Evolutionary conservation across 768 basidiomycete species (phyloP).

Genomic region (Rhodotorula sphaerocarpa): DNA sequence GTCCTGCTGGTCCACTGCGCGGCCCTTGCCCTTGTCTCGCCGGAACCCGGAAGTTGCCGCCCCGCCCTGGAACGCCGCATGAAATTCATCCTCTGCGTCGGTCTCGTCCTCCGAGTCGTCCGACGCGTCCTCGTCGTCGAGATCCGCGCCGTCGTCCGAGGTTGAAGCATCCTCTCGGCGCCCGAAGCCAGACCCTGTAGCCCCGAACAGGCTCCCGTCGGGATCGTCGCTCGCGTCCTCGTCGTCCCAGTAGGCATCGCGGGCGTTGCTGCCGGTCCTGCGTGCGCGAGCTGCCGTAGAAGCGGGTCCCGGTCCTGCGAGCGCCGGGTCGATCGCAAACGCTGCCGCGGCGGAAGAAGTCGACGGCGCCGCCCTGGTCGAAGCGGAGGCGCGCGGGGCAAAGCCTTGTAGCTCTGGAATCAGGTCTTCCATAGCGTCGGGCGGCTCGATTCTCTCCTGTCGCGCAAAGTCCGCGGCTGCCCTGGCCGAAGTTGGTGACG

Average conservation of each 20-base stretch:
- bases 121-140: background rate
- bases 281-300: background rate
- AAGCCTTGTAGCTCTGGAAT: slow-evolving; percentile 18
- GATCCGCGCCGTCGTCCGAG: background rate
- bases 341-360: background rate
- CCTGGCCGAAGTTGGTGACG: too few relatives aligned
- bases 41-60: too few relatives aligned
- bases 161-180: too few relatives aligned
- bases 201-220: too few relatives aligned
- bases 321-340: slow-evolving; percentile 37
- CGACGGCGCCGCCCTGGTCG: too few relatives aligned
- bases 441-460: background rate
- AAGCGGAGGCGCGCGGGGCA: background rate
- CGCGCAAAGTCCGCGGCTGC: too few relatives aligned
- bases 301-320: slow-evolving; percentile 10
- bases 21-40: slow-evolving; percentile 18
- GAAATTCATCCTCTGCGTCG: slow-evolving; percentile 27
- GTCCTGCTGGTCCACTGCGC: slow-evolving; percentile 16
- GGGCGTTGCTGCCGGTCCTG: too few relatives aligned
- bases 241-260: slow-evolving; percentile 17
- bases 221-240: slow-evolving; percentile 10
- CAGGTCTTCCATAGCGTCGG: slow-evolving; percentile 9
- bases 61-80: background rate
- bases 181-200: too few relatives aligned
- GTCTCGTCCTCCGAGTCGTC: slow-evolving; percentile 19